Percentiles rank a stretch among this genome's conserved stretches.
Evolutionary conservation across 2,329 filamentous ascomycete species (phyloP).

Genomic region (Dothideomycetidae sp.): DNA sequence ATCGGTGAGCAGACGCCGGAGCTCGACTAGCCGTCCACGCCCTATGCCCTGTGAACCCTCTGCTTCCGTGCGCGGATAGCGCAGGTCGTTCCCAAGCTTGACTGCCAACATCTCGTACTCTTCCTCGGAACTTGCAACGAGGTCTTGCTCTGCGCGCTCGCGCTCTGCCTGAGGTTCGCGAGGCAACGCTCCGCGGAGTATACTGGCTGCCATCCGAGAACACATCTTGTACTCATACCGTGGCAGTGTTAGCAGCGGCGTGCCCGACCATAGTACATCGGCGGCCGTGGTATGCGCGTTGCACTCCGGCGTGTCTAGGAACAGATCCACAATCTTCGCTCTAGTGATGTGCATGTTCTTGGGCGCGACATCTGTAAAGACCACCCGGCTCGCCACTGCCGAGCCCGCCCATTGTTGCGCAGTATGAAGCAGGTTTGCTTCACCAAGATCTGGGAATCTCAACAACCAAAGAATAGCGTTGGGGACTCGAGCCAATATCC

Average conservation of each 20-base stretch:
- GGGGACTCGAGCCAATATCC: constrained; percentile 71
- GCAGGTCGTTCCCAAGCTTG: constrained; percentile 47
- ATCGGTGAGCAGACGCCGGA: constrained; percentile 67
- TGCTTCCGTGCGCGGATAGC: constrained; percentile 39
- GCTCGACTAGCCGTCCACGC: constrained; percentile 56
- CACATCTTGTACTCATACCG: constrained; percentile 98
- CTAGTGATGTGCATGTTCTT: constrained; percentile 89
- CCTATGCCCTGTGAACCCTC: constrained; percentile 21
- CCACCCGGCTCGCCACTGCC: constrained; percentile 70
- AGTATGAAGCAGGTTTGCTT: constrained; percentile 67
- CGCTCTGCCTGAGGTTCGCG: constrained; percentile 47
- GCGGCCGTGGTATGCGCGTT: constrained; percentile 97
- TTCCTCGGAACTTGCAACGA: constrained; percentile 64
- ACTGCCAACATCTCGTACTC: constrained; percentile 74
- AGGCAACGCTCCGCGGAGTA: constrained; percentile 77
- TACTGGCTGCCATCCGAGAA: constrained; percentile 91
- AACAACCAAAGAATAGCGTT: constrained; percentile 89
- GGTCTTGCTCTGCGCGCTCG: constrained; percentile 50
- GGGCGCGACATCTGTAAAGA: constrained; percentile 93
- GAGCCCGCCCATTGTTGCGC: constrained; percentile 72
- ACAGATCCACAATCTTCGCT: constrained; percentile 82
- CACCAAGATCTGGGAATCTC: constrained; percentile 89
- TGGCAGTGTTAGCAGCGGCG: constrained; percentile 76
- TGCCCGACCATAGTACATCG: constrained; percentile 92
- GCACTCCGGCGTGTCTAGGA: constrained; percentile 93